Base-by-base conservation (phyloP, 208 protist species). In the Crithidia bombi region DNA sequence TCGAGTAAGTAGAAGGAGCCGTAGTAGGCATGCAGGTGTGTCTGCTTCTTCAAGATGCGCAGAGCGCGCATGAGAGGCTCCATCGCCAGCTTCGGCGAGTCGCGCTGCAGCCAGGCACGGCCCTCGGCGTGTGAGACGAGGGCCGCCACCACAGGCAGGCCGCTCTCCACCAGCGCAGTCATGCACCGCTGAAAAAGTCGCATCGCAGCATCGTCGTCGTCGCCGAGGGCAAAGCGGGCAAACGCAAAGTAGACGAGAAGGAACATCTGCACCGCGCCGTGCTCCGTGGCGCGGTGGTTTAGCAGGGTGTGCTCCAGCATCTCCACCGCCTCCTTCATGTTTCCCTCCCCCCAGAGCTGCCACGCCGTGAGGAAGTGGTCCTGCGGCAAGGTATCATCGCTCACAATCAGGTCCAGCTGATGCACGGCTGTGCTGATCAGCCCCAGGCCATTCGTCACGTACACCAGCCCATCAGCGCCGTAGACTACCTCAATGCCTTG, bases 371-470 rank as follows among this genome's bases (percentile, higher is more conserved):
- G 47, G n/a, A 69, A 74, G 25, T 61, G 30, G 38, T 56, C 65
- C 23, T 32, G 32, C 11, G 64, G 57, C 9, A 69, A 38, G 1
- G 14, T n/a, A 25, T 65, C 49, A 6, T 66, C 41, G 21, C 26
- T 35, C 52, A 76, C 36, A 4, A 62, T 26, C 6, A 66, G 9
- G 28, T 64, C 43, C 44, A 32, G 65, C 58, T 55, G 49, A 17
- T 65, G 61, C 4, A 78, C 47, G 41, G 76, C 44, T 0, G 66
- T 56, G 63, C 58, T 72, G 28, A 85, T 58, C 11, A 90, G 61
- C 23, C 85, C 79, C 9, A 90, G 68, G 9, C 47, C 66, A 62
- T 87, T 87, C 26, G 85, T 87, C 25, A 90, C 23, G 65, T 90
- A 90, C 25, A 71, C 74, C 49, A 82, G 71, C 5, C 61, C 74